A percentile compares a stretch with the other conserved stretches of the same genome.
Conservation (phyloP, 352 stramenopile genomes). For the Globisporangium canariense region DNA sequence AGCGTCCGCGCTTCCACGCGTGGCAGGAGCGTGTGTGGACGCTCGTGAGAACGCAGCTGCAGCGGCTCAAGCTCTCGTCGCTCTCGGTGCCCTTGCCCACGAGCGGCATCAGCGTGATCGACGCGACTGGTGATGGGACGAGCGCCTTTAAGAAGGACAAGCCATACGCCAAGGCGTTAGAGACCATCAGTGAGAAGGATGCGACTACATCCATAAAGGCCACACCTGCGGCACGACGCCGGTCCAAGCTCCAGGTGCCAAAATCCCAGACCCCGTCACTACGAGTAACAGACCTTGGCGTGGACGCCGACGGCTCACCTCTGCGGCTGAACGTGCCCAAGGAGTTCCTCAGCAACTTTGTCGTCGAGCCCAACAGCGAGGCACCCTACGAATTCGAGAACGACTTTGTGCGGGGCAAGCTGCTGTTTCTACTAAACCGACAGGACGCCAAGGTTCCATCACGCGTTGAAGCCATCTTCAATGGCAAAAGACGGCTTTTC, state of each 20-base stretch:
- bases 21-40: neutral
- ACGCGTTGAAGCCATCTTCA: constrained; percentile 25
- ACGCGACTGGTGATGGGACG: too few species aligned
- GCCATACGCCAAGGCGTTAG: neutral
- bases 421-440: constrained; percentile 64
- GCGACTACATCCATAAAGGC: neutral
- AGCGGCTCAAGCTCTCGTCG: constrained; percentile 2
- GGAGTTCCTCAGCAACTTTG: constrained; percentile 4
- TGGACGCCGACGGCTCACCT: constrained; percentile 14
- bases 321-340: constrained; percentile 4
- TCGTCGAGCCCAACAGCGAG: constrained; percentile 29
- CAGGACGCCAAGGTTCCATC: constrained; percentile 17
- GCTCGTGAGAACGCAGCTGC: neutral
- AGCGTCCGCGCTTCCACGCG: neutral
- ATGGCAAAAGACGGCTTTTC: constrained; percentile 48
- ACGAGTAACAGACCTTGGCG: constrained; percentile 16
- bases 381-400: constrained; percentile 74
- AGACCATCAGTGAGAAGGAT: neutral
- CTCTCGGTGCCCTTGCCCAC: neutral
- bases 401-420: constrained; percentile 63
- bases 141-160: neutral
- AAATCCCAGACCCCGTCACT: constrained; percentile 10
- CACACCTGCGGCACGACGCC: neutral
- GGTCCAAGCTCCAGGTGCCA: constrained; percentile 5
- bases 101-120: neutral